phyloP scores from a whole-genome alignment of 495 filamentous ascomycete species.

The Podospora pseudoanserina region DNA sequence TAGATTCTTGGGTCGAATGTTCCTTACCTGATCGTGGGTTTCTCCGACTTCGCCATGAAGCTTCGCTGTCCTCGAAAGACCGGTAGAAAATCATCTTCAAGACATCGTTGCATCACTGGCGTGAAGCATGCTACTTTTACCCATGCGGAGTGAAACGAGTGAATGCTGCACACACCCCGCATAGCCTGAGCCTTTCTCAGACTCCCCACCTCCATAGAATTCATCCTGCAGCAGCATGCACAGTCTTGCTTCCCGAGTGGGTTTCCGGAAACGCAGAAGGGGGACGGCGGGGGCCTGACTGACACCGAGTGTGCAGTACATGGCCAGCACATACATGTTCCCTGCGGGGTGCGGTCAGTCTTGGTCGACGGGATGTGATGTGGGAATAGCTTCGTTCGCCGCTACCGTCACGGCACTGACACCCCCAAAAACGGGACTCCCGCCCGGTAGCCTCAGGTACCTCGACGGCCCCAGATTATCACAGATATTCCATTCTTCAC shows the following conservation, averaged over 20 bases:
- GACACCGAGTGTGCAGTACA: neutral
- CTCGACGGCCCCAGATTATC: slow-evolving; percentile 11
- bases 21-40: neutral
- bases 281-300: neutral
- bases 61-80: neutral
- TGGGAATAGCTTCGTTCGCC: slow-evolving; percentile 27
- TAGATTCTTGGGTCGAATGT: slow-evolving; percentile 4
- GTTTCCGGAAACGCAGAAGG: slow-evolving; percentile 9
- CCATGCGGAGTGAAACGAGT: neutral
- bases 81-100: neutral
- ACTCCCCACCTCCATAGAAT: too few relatives aligned
- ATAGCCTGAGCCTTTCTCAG: slow-evolving; percentile 4
- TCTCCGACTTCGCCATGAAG: neutral
- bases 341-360: neutral
- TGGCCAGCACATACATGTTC: neutral
- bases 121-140: neutral
- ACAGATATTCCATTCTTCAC: slow-evolving; percentile 16
- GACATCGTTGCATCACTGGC: neutral
- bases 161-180: slow-evolving; percentile 6
- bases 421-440: slow-evolving; percentile 4
- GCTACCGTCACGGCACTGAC: neutral
- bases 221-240: neutral
- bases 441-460: slow-evolving; percentile 10
- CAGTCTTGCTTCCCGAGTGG: slow-evolving; percentile 9
- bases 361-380: slow-evolving; percentile 9